phyloP scores from a whole-genome alignment of 345 rosid species.

The Rhizophora mangle region DNA sequence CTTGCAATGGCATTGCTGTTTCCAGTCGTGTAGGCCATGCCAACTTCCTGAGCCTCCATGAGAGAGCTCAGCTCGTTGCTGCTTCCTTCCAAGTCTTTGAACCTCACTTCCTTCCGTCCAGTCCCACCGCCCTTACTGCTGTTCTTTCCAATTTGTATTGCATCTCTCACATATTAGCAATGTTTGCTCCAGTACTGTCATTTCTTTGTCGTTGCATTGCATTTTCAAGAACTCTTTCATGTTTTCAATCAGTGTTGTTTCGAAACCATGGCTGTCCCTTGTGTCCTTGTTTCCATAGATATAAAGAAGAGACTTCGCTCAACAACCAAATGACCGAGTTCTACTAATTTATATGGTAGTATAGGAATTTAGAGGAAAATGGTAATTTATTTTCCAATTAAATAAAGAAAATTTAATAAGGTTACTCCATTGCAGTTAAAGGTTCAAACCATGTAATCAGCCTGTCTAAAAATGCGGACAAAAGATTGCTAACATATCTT shows the following conservation, averaged over 20 bases:
- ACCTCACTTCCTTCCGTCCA: not conserved
- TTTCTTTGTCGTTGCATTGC: constrained; percentile 5
- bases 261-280: constrained; percentile 24
- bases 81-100: not conserved
- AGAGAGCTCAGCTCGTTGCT: constrained; percentile 28
- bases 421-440: no score
- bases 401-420: no score
- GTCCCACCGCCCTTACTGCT: not conserved
- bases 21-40: constrained; percentile 37
- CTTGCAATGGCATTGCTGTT: constrained; percentile 28
- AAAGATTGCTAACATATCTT: no score
- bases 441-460: no score
- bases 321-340: no score
- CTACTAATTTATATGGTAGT: no score
- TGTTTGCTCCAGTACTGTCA: not conserved
- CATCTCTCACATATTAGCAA: not conserved
- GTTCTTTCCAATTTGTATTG: not conserved
- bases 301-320: not conserved
- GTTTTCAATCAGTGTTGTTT: constrained; percentile 20
- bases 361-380: not conserved
- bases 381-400: not conserved
- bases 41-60: constrained; percentile 38
- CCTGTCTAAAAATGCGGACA: no score
- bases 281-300: constrained; percentile 25
- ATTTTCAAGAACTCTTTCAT: constrained; percentile 17